Evolutionary conservation across 2,329 filamentous ascomycete genomes (phyloP), one percentile per base, ranked within the genome.

Genomic region (Fusarium zealandicum): DNA sequence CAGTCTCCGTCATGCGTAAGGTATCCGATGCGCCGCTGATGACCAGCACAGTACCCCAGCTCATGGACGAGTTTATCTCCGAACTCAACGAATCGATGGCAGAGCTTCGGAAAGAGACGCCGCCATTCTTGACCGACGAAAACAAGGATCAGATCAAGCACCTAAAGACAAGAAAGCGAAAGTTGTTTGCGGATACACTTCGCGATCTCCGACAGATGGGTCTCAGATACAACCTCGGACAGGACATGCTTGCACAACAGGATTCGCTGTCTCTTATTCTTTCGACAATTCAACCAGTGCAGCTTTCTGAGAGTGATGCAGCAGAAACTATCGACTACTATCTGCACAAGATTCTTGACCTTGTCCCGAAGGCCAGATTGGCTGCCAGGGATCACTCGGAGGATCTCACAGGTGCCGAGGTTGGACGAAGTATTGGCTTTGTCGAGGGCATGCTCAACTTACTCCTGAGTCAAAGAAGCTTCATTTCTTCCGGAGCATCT

Each of bases 141-240:
- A 97, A 95, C 72, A 93, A 93, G 70, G 83, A 87, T 10, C 73
- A 83, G 13, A 85, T 97, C 56, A 93, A 96, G 73, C 91, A 97
- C 71, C 84, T 98, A 63, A 98, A 97, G 78, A 87, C 86, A 3
- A 85, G 91, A 66, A 99, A 99, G 76, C 86, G 92, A 36, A 93
- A 92, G 65, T 82, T 98, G 12, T 95, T 96, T 66, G 90, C 92
- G 1, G 93, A 98, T 64, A 93, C 90, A 0, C 77, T 99, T 59
- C 93, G 90, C 68, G 85, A 87, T 17, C 78, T 97, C 22, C 86
- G 92, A 30, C 84, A 88, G 51, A 98, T 99, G 93, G 95, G 95
- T 4, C 84, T 99, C 65, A 89, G 88, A 65, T 86, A 88, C 45
- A 97, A 96, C 69, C 79, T 96, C 13, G 86, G 89, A 61, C 87